These are phyloP conservation scores for Pythium phragmitis DNA, from an alignment of 352 stramenopile genomes.

Conservation along the genomic window DNA sequence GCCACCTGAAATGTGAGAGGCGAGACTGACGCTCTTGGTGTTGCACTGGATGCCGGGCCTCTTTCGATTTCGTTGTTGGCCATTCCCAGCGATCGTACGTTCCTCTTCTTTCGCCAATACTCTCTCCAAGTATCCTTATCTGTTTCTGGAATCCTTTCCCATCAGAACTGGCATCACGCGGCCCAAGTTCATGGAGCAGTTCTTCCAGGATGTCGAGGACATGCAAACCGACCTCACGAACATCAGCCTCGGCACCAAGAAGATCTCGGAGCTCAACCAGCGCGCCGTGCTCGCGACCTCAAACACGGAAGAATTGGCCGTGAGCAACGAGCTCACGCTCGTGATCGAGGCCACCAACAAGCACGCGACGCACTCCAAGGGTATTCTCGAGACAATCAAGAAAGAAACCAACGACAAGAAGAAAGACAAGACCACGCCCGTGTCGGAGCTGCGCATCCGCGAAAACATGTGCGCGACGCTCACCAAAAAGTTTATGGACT, in stretches of 20 bases:
- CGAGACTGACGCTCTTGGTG: not conserved
- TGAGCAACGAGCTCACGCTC: slow-evolving; percentile 89
- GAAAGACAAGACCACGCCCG: slow-evolving; percentile 79
- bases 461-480: slow-evolving; percentile 98
- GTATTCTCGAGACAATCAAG: slow-evolving; percentile 86
- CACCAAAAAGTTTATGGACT: slow-evolving; percentile 98
- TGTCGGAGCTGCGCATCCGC: slow-evolving; percentile 87
- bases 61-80: not conserved
- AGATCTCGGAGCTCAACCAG: slow-evolving; percentile 93
- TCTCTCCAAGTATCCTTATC: too few relatives aligned
- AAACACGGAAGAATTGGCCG: slow-evolving; percentile 86
- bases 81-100: not conserved
- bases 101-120: not conserved
- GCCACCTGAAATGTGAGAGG: not conserved
- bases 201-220: slow-evolving; percentile 95
- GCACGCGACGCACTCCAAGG: slow-evolving; percentile 48
- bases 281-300: slow-evolving; percentile 93
- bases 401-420: slow-evolving; percentile 95
- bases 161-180: slow-evolving; percentile 48
- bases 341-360: slow-evolving; percentile 94
- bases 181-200: slow-evolving; percentile 93
- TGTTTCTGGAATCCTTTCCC: too few relatives aligned
- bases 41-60: not conserved
- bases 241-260: slow-evolving; percentile 88
- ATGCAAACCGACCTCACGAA: slow-evolving; percentile 93